Conservation (phyloP, 768 basidiomycete species). For the Lentinula detonsa region DNA sequence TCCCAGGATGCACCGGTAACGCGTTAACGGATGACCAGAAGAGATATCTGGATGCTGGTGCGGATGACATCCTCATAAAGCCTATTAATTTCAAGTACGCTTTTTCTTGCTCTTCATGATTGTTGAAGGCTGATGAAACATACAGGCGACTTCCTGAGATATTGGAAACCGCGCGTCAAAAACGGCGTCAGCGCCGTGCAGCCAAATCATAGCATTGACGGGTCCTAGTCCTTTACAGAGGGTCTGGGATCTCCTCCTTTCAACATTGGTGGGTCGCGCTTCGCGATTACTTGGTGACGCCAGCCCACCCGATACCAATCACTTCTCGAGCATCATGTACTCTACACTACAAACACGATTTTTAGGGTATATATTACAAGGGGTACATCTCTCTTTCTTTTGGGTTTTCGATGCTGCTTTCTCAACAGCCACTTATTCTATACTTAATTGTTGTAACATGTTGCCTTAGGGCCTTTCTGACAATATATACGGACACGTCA, state of each 20-base stretch:
- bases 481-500: too few relatives aligned
- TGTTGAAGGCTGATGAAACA: neutral
- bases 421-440: too few relatives aligned
- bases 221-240: neutral
- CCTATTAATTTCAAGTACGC: constrained; percentile 17
- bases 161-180: neutral
- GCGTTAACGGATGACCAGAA: constrained; percentile 23
- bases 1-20: constrained; percentile 7
- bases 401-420: too few relatives aligned
- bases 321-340: too few relatives aligned
- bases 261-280: too few relatives aligned
- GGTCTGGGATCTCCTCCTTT: neutral
- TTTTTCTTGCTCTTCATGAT: neutral
- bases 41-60: constrained; percentile 19
- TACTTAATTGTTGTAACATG: too few relatives aligned
- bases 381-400: neutral
- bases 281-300: too few relatives aligned
- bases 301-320: too few relatives aligned
- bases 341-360: too few relatives aligned
- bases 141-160: neutral
- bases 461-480: too few relatives aligned
- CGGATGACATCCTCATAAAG: constrained; percentile 16
- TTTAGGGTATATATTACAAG: too few relatives aligned
- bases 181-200: neutral
- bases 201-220: neutral